Evolutionary conservation across 306 rosid genomes (phyloP).

Genomic region (Potentilla sterilis): DNA sequence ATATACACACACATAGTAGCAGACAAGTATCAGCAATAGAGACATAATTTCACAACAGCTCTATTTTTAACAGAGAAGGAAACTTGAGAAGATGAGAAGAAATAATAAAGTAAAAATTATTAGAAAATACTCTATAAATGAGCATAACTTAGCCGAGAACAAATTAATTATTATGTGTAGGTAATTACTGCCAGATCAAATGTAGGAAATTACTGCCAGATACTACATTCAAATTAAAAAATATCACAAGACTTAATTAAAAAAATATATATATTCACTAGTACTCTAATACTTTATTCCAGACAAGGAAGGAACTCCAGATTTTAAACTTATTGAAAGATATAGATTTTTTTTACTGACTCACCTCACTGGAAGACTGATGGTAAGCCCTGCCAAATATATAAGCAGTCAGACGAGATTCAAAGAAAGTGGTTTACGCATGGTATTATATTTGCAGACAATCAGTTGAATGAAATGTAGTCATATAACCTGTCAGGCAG

Average conservation of each 20-base stretch:
- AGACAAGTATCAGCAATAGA: background rate
- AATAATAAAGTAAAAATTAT: background rate
- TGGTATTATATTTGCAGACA: background rate
- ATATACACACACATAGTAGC: background rate
- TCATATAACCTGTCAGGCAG: constrained; percentile 50
- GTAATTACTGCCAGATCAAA: too few species aligned
- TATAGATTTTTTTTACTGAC: constrained; percentile 9
- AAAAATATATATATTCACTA: background rate
- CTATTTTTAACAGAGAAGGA: background rate
- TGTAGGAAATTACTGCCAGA: background rate
- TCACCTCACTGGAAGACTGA: constrained; percentile 57
- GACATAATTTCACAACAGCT: background rate
- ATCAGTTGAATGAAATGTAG: background rate
- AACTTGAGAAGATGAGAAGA: background rate
- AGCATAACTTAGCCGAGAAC: background rate
- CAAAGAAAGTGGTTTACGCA: constrained; percentile 4
- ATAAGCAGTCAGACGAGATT: constrained; percentile 15
- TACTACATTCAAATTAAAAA: background rate
- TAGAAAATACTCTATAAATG: background rate
- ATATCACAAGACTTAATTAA: background rate
- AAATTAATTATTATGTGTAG: background rate
- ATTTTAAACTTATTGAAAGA: background rate
- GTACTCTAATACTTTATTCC: background rate
- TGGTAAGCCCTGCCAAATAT: constrained; percentile 50
- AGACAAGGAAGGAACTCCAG: background rate